These are phyloP conservation scores for Amanita molliuscula DNA, from an alignment of 768 basidiomycete genomes.

Conservation along the genomic window DNA sequence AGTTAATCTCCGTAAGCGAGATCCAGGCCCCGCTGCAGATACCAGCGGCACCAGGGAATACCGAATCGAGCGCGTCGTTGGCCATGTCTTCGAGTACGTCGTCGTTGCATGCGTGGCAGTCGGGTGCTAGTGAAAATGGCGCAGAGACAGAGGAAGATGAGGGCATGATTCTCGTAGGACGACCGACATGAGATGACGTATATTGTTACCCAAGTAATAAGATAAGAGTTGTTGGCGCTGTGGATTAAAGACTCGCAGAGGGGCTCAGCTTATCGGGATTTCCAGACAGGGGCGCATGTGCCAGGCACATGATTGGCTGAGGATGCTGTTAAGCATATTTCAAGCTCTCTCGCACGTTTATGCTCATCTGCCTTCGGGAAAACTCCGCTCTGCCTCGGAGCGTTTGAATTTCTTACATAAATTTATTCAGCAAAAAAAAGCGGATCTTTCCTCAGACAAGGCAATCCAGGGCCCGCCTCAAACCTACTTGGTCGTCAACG, in stretches of 20 bases:
- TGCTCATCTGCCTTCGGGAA: neutral
- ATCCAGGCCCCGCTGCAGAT: neutral
- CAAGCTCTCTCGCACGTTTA: neutral
- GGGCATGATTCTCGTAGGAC: conserved; percentile 69
- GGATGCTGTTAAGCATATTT: too few relatives aligned
- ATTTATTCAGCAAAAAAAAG: neutral
- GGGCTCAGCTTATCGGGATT: too few relatives aligned
- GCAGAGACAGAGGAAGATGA: conserved; percentile 78
- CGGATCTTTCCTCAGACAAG: conserved; percentile 2
- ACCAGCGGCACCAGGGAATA: neutral
- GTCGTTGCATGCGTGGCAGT: conserved; percentile 23
- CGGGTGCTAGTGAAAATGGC: conserved; percentile 50
- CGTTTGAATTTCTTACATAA: neutral
- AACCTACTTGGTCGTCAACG: neutral
- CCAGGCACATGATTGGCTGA: neutral
- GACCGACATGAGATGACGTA: conserved; percentile 27
- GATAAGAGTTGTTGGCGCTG: neutral
- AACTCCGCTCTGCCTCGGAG: neutral
- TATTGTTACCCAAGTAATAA: neutral
- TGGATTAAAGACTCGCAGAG: too few relatives aligned
- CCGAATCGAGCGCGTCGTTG: conserved; percentile 22
- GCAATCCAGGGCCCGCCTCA: neutral
- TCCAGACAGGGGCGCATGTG: neutral
- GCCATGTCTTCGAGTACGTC: conserved; percentile 22
- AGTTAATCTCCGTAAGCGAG: conserved; percentile 1